Conservation (phyloP, 139 green algal species). For the Chlamydomonas schloesseri region DNA sequence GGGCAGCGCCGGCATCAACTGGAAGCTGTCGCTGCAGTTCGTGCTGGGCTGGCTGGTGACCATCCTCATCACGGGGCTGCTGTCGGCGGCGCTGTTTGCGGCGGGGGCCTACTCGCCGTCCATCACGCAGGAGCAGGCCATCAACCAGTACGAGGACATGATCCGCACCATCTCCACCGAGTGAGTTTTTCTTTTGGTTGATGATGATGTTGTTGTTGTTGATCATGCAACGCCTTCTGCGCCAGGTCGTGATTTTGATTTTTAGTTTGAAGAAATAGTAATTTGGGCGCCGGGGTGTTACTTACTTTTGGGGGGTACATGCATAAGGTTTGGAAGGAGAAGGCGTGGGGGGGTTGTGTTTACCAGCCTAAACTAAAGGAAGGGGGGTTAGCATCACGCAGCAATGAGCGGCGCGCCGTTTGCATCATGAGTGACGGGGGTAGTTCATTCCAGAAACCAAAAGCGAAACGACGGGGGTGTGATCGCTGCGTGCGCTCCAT, state of each 20-base stretch:
- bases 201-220: too few species aligned
- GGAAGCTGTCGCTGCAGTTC: constrained; percentile 31
- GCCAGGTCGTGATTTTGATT: too few species aligned
- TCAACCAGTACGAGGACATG: neutral
- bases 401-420: too few species aligned
- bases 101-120: constrained; percentile 12
- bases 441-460: too few species aligned
- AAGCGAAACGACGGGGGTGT: too few species aligned
- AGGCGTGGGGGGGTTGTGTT: neutral
- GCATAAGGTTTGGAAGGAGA: neutral
- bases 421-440: too few species aligned
- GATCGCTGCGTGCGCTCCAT: too few species aligned
- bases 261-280: too few species aligned
- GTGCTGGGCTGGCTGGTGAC: constrained; percentile 44
- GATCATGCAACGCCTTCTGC: too few species aligned
- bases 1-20: constrained; percentile 13
- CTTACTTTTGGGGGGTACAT: neutral
- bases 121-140: neutral
- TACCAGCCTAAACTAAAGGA: too few species aligned
- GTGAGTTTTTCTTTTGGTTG: neutral
- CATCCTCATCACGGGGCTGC: constrained; percentile 26
- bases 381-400: too few species aligned
- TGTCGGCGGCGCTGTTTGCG: constrained; percentile 32
- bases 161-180: neutral
- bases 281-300: too few species aligned